Evolutionary conservation across 179 eudicot species (phyloP).

Genomic region (Silene vulgaris): DNA sequence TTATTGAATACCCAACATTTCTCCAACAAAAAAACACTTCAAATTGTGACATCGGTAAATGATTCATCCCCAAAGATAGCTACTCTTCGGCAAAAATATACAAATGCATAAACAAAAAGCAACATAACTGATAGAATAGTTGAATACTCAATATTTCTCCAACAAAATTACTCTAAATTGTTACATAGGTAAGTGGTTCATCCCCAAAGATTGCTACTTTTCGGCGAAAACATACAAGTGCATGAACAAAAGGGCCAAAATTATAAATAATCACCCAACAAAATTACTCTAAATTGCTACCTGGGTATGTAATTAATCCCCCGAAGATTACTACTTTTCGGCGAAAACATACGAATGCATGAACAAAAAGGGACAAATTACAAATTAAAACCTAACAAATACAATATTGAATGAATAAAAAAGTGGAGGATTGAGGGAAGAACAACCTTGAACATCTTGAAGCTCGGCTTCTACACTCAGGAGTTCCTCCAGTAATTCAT

Average conservation of each 20-base stretch:
- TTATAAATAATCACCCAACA: not conserved
- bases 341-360: not conserved
- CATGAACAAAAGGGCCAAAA: not conserved
- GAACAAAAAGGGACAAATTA: not conserved
- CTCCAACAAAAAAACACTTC: not conserved
- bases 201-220: conserved; percentile 4
- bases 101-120: not conserved
- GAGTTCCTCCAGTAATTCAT: conserved; percentile 52
- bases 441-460: conserved; percentile 67
- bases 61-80: not conserved
- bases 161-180: not conserved
- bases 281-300: not conserved
- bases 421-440: not conserved
- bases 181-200: not conserved
- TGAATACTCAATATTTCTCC: too few relatives aligned
- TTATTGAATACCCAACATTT: not conserved
- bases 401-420: not conserved
- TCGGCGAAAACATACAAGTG: not conserved
- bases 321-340: too few relatives aligned
- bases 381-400: not conserved
- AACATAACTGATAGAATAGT: too few relatives aligned
- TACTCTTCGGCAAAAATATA: not conserved
- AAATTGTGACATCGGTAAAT: conserved; percentile 5
- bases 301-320: not conserved
- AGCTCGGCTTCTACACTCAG: conserved; percentile 62